phyloP scores from a whole-genome alignment of 345 rosid species.

The Psidium friedrichsthalianum region DNA sequence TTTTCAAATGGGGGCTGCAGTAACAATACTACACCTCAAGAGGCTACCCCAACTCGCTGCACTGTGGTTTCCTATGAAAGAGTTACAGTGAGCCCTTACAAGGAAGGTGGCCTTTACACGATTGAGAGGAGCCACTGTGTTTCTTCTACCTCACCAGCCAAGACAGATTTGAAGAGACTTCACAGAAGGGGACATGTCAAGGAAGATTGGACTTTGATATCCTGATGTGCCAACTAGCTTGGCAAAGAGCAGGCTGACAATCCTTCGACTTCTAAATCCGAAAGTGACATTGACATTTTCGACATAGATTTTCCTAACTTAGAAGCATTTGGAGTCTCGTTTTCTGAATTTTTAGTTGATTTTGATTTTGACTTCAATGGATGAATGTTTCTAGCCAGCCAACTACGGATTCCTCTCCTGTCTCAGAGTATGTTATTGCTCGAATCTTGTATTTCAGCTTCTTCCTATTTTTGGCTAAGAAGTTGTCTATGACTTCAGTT shows the following conservation, averaged over 20 bases:
- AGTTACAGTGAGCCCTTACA: conserved; percentile 59
- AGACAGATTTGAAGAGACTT: conserved; percentile 33
- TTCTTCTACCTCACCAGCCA: conserved; percentile 64
- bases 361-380: conserved; percentile 52
- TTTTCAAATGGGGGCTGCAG: conserved; percentile 21
- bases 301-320: conserved; percentile 56
- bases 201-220: conserved; percentile 76
- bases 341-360: conserved; percentile 60
- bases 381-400: conserved; percentile 25
- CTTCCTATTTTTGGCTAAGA: neutral
- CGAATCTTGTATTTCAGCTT: neutral
- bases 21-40: conserved; percentile 27
- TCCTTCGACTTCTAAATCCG: conserved; percentile 46
- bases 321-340: conserved; percentile 53
- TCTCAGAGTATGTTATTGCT: conserved; percentile 21
- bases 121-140: conserved; percentile 63
- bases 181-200: conserved; percentile 63
- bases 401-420: conserved; percentile 5
- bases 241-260: conserved; percentile 19
- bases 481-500: neutral
- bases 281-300: conserved; percentile 42
- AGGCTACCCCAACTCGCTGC: conserved; percentile 48
- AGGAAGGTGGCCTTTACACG: conserved; percentile 42
- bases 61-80: conserved; percentile 59
- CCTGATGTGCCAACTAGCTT: conserved; percentile 24